These are phyloP conservation scores for Phytophthora quininea DNA, from an alignment of 352 stramenopile genomes.

Conservation along the genomic window DNA sequence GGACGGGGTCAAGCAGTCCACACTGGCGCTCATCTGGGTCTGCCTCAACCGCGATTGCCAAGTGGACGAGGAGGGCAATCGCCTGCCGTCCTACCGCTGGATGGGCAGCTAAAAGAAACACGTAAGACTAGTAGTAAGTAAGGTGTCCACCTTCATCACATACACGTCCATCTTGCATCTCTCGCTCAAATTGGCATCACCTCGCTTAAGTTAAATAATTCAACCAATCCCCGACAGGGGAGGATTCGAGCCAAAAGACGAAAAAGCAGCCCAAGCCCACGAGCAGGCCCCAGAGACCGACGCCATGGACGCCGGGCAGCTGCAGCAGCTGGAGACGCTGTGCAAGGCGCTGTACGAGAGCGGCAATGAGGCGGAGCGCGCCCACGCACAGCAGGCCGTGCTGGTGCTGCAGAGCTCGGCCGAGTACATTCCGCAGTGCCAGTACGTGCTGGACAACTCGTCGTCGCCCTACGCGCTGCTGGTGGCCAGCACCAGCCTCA, in stretches of 20 bases:
- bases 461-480: slow-evolving; percentile 95
- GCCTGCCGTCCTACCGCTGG: slow-evolving; percentile 86
- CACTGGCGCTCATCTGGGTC: slow-evolving; percentile 87
- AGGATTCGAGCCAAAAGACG: slow-evolving; percentile 27
- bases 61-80: slow-evolving; percentile 84
- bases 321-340: slow-evolving; percentile 80
- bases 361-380: slow-evolving; percentile 70
- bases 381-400: slow-evolving; percentile 82
- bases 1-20: slow-evolving; percentile 89
- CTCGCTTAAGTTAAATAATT: not conserved
- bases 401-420: slow-evolving; percentile 90
- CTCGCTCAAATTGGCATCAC: not conserved
- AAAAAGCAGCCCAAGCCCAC: slow-evolving; percentile 12
- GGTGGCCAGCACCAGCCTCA: slow-evolving; percentile 96
- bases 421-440: slow-evolving; percentile 98
- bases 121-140: not conserved
- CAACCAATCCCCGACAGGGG: slow-evolving; percentile 1
- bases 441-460: slow-evolving; percentile 98
- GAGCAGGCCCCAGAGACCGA: slow-evolving; percentile 18
- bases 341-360: slow-evolving; percentile 84
- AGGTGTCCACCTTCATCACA: not conserved
- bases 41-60: slow-evolving; percentile 90
- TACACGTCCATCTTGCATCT: not conserved
- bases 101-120: slow-evolving; percentile 55
- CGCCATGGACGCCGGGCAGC: slow-evolving; percentile 77